These are phyloP conservation scores for Forsythia suspensa DNA, from an alignment of 257 asterid genomes.

Conservation along the genomic window DNA sequence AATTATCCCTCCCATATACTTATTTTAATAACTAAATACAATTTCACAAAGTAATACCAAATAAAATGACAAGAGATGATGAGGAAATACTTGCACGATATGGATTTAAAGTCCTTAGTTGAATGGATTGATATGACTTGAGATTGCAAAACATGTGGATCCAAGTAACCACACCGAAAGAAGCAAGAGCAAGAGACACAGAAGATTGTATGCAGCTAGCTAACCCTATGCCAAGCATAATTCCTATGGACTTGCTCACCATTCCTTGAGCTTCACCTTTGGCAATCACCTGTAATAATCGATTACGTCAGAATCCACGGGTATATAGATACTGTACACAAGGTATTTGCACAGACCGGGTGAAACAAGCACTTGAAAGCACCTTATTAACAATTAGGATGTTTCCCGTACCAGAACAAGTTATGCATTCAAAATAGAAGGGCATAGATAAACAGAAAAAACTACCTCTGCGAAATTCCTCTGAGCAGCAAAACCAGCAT, in stretches of 20 bases:
- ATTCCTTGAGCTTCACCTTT: slow-evolving; percentile 99
- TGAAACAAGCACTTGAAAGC: background rate
- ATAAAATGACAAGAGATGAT: slow-evolving; percentile 20
- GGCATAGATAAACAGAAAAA: background rate
- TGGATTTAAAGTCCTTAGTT: slow-evolving; percentile 94
- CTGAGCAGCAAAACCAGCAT: slow-evolving; percentile 98
- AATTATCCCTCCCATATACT: background rate
- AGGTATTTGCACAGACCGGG: slow-evolving; percentile 16
- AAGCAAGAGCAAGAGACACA: slow-evolving; percentile 79
- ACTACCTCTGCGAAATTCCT: slow-evolving; percentile 95
- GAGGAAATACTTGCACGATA: slow-evolving; percentile 88
- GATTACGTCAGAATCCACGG: slow-evolving; percentile 24
- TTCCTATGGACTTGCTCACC: slow-evolving; percentile 98
- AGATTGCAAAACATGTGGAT: slow-evolving; percentile 99
- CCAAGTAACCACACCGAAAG: slow-evolving; percentile 82
- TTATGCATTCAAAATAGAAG: background rate
- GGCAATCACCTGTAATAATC: slow-evolving; percentile 78
- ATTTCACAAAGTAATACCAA: slow-evolving; percentile 14
- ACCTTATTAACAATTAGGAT: slow-evolving; percentile 1
- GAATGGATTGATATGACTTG: slow-evolving; percentile 94
- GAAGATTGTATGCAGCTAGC: slow-evolving; percentile 84
- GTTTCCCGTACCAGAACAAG: slow-evolving; percentile 5
- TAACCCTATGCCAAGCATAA: slow-evolving; percentile 83
- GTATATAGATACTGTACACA: slow-evolving; percentile 7
- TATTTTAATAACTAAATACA: background rate